Percentiles rank a stretch among this genome's conserved stretches.
phyloP scores from a whole-genome alignment of 257 asterid genomes.

The Agastache rugosa region DNA sequence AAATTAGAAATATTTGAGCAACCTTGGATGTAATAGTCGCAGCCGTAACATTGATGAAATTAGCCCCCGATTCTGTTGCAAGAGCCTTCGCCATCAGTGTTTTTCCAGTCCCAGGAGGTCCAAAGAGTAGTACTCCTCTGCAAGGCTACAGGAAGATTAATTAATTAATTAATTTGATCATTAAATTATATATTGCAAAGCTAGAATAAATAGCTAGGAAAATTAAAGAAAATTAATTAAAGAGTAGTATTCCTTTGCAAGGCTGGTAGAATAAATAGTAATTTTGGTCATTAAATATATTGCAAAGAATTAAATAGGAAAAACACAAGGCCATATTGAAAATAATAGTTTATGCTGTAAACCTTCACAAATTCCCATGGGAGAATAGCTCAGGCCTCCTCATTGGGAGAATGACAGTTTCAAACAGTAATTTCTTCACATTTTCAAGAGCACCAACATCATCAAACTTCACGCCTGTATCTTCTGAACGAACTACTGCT shows the following conservation, averaged over 20 bases:
- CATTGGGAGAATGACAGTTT: conserved; percentile 70
- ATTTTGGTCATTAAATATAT: background rate
- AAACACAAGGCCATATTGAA: background rate
- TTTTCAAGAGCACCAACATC: conserved; percentile 83
- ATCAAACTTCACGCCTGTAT: conserved; percentile 69
- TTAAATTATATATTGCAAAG: background rate
- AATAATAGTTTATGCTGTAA: background rate
- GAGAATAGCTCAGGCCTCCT: conserved; percentile 73
- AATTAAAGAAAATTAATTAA: too few species aligned
- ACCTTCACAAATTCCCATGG: conserved; percentile 73
- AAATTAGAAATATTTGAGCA: too few species aligned
- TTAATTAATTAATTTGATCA: background rate
- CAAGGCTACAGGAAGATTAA: too few species aligned
- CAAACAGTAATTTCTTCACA: conserved; percentile 62
- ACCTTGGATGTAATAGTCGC: conserved; percentile 67
- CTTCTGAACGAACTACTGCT: conserved; percentile 70
- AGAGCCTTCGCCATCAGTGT: background rate
- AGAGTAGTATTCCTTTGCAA: conserved; percentile 72
- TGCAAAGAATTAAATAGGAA: background rate
- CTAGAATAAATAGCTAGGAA: too few species aligned
- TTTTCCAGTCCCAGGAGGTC: conserved; percentile 6
- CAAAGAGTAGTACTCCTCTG: conserved; percentile 64
- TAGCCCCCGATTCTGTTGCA: conserved; percentile 76
- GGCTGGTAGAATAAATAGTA: too few species aligned
- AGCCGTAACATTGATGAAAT: conserved; percentile 69